These are phyloP conservation scores for Clitocybe nebularis DNA, from an alignment of 1,284 basidiomycete genomes.

Conservation along the genomic window DNA sequence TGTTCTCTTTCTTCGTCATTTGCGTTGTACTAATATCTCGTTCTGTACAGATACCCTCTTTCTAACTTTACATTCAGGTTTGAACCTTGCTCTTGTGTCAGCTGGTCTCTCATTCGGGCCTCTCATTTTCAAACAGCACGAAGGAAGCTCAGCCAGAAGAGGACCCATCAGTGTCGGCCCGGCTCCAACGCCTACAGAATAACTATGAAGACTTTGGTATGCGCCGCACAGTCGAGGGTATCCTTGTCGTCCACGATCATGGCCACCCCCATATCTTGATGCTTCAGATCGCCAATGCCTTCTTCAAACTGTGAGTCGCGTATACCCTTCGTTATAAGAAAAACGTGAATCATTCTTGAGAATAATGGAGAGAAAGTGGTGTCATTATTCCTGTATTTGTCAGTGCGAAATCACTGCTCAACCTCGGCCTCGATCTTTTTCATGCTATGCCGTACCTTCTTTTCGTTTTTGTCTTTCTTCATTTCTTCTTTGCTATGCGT, in stretches of 20 bases:
- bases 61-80: slow-evolving; percentile 86
- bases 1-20: slow-evolving; percentile 13
- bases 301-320: slow-evolving; percentile 94
- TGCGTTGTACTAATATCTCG: background rate
- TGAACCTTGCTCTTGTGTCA: slow-evolving; percentile 2
- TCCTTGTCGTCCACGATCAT: slow-evolving; percentile 92
- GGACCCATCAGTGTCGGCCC: slow-evolving; percentile 89
- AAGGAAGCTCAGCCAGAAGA: slow-evolving; percentile 96
- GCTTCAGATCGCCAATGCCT: slow-evolving; percentile 97
- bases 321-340: slow-evolving; percentile 3
- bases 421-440: background rate
- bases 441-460: background rate
- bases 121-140: slow-evolving; percentile 46
- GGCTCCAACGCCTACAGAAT: slow-evolving; percentile 86
- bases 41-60: slow-evolving; percentile 63
- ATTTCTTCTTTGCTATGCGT: background rate
- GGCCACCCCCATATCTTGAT: slow-evolving; percentile 95
- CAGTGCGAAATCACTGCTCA: too few species aligned
- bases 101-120: background rate
- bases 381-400: too few species aligned
- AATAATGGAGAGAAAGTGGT: too few species aligned
- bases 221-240: slow-evolving; percentile 93
- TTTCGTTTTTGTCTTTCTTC: slow-evolving; percentile 6
- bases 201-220: slow-evolving; percentile 97
- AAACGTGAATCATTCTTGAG: too few species aligned